Evolutionary conservation across 1,284 basidiomycete species (phyloP).

Genomic region (Melampsora medusae): DNA sequence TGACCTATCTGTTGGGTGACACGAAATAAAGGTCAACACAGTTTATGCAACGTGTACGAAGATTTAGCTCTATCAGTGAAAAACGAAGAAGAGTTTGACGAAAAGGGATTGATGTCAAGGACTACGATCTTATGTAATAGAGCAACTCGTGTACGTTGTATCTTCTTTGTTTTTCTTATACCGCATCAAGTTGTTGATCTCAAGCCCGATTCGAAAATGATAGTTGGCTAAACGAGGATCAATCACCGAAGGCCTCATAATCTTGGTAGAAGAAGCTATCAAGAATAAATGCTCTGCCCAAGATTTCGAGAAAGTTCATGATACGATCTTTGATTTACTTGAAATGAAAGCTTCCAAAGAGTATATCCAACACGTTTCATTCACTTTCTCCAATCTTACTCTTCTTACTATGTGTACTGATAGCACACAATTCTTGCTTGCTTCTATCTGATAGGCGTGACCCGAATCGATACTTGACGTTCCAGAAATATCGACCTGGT

Average conservation of each 20-base stretch:
- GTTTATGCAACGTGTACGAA: constrained; percentile 42
- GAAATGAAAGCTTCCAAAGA: constrained; percentile 25
- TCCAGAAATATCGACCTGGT: constrained; percentile 2
- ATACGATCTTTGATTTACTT: constrained; percentile 24
- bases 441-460: constrained; percentile 3
- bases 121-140: constrained; percentile 33
- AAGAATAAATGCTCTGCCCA: constrained; percentile 18
- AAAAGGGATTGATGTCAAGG: constrained; percentile 23
- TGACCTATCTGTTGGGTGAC: neutral
- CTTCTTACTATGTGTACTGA: neutral
- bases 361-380: neutral
- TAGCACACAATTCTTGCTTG: neutral
- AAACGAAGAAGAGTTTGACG: constrained; percentile 1
- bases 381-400: neutral
- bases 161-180: neutral
- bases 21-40: constrained; percentile 17
- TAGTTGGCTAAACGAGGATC: constrained; percentile 30
- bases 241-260: constrained; percentile 12
- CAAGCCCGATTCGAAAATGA: neutral
- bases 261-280: constrained; percentile 2
- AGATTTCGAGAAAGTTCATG: constrained; percentile 26
- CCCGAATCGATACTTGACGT: neutral
- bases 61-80: constrained; percentile 31
- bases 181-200: neutral
- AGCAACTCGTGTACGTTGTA: constrained; percentile 15